Base-by-base conservation (phyloP, 31 red algal genomes). In the Pterothamnion heteromorphum region DNA sequence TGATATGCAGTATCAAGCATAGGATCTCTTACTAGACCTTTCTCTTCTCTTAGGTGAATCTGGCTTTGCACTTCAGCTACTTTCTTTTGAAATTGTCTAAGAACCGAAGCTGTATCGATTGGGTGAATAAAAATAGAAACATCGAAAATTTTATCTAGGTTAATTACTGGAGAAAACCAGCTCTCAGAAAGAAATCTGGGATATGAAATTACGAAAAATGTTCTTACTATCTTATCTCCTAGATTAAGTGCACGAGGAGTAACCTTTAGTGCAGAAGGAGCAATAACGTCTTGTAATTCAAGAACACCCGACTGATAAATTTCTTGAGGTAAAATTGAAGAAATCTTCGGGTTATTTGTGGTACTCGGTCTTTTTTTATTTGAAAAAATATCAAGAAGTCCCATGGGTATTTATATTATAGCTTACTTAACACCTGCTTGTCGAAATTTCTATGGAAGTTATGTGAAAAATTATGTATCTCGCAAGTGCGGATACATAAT, bases 61-160 rank as follows among this genome's bases (percentile, higher is more conserved):
- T 76, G 72, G 26, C 26, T 30, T 76, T 76, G 72, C 23, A 76
- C 72, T 76, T 76, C 72, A 76, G 72, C 72, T 30, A 76, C 72
- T 76, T 76, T 76, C 30, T 76, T 76, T 76, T 76, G 72, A 32
- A 76, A 76, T 32, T 76, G 23, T 26, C 72, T 26, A 26, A 76
- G 72, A 76, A 76, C 30, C 23, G 72, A 30, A 30, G 23, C 26
- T 76, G 72, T 76, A 76, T 76, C 72, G 30, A 76, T 76, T 32
- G 72, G 72, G 30, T 76, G 72, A 76, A 76, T 76, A 76, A 76
- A 76, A 76, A 76, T 76, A 76, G 72, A 76, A 26, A 76, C 72
- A 76, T 76, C 72, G 30, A 76, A 76, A 30, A 30, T 32, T 76
- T 76, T 76, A 32, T 76, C 72, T 1, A 76, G 30, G 30, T 76